Conservation (phyloP, 371 early-diverging fungal species). For the Apophysomyces trapeziformis region DNA sequence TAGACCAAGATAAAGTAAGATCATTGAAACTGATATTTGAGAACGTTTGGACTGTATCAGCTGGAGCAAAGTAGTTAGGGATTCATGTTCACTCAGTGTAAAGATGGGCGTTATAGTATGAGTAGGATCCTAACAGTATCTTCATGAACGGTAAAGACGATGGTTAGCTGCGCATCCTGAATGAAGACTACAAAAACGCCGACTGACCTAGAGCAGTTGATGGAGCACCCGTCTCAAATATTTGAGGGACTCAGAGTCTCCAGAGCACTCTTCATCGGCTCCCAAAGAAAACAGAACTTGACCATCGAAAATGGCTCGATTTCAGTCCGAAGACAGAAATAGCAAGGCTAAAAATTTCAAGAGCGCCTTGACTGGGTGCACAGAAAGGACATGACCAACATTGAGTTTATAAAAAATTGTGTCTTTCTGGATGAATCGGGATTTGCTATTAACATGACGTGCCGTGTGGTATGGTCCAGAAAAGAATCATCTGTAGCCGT, state of each 20-base stretch:
- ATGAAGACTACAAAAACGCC: conserved; percentile 18
- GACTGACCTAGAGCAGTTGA: conserved; percentile 12
- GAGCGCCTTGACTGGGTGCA: conserved; percentile 5
- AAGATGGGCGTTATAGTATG: conserved; percentile 17
- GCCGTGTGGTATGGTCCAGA: not conserved
- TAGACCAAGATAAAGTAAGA: not conserved
- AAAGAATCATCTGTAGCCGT: not conserved
- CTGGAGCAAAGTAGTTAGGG: conserved; percentile 29
- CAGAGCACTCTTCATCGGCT: not conserved
- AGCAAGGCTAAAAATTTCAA: not conserved
- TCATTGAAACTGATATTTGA: not conserved
- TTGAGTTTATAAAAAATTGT: not conserved
- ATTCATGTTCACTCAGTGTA: conserved; percentile 15
- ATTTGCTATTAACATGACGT: not conserved
- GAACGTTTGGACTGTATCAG: conserved; percentile 13
- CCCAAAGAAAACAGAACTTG: not conserved
- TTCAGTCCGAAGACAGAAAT: not conserved
- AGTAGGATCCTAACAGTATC: not conserved
- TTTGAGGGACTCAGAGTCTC: conserved; percentile 1
- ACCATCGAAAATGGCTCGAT: not conserved
- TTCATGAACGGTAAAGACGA: too few species aligned
- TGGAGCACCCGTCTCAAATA: conserved; percentile 2
- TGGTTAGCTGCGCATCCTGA: conserved; percentile 11
- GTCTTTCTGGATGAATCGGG: not conserved
- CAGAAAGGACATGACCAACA: not conserved